Evolutionary conservation across 345 rosid species (phyloP), one percentile per base, ranked within the genome.

Genomic region (Turritis glabra): DNA sequence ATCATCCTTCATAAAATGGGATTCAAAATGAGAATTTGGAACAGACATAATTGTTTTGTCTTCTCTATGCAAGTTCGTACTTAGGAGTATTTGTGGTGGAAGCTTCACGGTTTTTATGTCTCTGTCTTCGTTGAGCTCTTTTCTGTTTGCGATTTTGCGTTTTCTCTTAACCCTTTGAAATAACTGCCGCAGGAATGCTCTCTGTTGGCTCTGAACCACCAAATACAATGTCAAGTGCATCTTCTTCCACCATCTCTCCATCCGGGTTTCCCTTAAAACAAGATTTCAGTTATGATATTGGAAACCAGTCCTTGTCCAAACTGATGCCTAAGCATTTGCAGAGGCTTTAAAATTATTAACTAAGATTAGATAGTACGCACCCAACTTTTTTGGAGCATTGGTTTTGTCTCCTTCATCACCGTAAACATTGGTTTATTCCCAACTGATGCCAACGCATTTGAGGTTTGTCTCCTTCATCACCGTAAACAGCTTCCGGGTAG

Each of bases 401-500:
- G 51, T 55, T 48, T 54, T 46, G 75, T 54, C 64, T n/a, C n/a
- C n/a, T n/a, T n/a, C n/a, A n/a, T n/a, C n/a, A n/a, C n/a, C n/a
- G n/a, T n/a, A n/a, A n/a, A n/a, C n/a, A n/a, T n/a, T n/a, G n/a
- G n/a, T n/a, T n/a, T n/a, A n/a, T n/a, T n/a, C n/a, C n/a, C n/a
- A n/a, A n/a, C n/a, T n/a, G n/a, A n/a, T n/a, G 93, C 96, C 91
- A 89, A 68, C 90, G 86, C 77, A 90, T 44, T 7, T 74, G 80
- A 72, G 90, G 90, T 70, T 71, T 80, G 19, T 87, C 85, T 8
- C 77, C 72, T 70, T 91, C 75, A 82, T 89, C 99, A 58, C 82
- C 83, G 79, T 82, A 91, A 75, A 95, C 89, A 69, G 81, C 78
- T 89, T 95, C 96, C 1, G 85, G 74, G 69, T 87, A 91, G 86